Base-by-base conservation (phyloP, 306 rosid species). In the Vigna reflexopilosa region DNA sequence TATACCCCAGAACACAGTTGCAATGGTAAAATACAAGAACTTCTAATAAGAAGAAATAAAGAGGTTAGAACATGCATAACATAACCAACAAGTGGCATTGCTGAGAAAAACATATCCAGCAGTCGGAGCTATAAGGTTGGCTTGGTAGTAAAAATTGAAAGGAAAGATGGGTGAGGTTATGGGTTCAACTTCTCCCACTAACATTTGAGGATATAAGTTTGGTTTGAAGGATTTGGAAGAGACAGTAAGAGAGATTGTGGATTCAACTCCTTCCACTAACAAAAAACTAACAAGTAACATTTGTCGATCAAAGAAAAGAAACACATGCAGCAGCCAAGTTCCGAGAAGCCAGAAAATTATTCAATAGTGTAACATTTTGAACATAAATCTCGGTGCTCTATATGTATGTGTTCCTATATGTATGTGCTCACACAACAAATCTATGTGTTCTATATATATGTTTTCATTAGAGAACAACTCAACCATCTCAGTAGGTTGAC, bases 1-100 rank as follows among this genome's bases (percentile, higher is more conserved):
- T 47, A 66, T 12, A 63, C 74, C 51, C 48, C 54, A 47, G 58
- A 75, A 76, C 79, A 59, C 8, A 51, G 49, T 52, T 58, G 73
- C 80, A 67, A 79, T 10, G 13, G 36, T 19, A 45, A 57, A 77
- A 72, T 57, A 59, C 52, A 61, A 51, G 4, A 42, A 13, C 26
- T 22, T 28, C 4, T 54, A n/a, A 57, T 45, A 72, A 44, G 45
- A 55, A 16, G n/a, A 67, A 58, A 67, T 2, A 26, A 44, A 44
- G 49, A 44, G 5, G 49, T 2, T 26, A 26, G 4, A 26, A 26
- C 28, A 2, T 26, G 28, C 28, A 26, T 26, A 26, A 26, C 28
- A 26, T 26, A 44, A 42, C 48, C 48, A 42, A 44, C 49, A 44
- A 44, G 15, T 44, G 14, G 56, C n/a, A 16, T 11, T 9, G 15